Percentiles rank a stretch among this genome's conserved stretches.
phyloP scores from a whole-genome alignment of 2,329 filamentous ascomycete genomes.

The Diplodia mutila region DNA sequence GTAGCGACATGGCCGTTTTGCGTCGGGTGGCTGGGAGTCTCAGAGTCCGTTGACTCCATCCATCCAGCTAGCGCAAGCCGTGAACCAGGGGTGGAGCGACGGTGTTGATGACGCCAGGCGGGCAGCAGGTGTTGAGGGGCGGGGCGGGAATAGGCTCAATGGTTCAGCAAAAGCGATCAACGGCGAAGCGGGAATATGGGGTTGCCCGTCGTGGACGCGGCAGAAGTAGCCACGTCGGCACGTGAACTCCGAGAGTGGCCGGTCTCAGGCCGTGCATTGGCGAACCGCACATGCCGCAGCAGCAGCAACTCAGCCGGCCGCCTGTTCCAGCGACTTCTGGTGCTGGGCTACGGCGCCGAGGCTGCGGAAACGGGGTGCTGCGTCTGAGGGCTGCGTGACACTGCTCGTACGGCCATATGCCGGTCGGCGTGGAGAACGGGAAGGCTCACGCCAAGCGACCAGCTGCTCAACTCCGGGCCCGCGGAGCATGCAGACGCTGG shows the following conservation, averaged over 20 bases:
- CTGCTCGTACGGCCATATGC: conserved; percentile 19
- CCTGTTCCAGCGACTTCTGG: background rate
- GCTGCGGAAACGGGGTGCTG: background rate
- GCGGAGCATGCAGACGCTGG: background rate
- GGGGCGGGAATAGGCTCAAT: conserved; percentile 20
- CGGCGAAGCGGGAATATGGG: conserved; percentile 11
- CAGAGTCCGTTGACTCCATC: conserved; percentile 44
- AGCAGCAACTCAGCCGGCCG: no score
- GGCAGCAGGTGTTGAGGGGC: conserved; percentile 5
- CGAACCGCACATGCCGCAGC: background rate
- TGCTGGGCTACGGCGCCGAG: no score
- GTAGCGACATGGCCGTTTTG: conserved; percentile 24
- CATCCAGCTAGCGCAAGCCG: conserved; percentile 36
- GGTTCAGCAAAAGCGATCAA: conserved; percentile 9
- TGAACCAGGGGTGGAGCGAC: background rate
- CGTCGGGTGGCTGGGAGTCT: conserved; percentile 32
- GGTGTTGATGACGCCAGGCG: conserved; percentile 10
- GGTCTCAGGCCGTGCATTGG: background rate
- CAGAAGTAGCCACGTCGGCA: conserved; percentile 12
- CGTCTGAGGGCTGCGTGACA: conserved; percentile 1
- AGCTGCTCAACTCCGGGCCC: conserved; percentile 7
- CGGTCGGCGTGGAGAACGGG: background rate
- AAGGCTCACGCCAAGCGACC: conserved; percentile 4
- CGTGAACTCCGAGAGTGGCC: background rate
- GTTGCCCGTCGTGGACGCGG: background rate